Percentiles rank a stretch among this genome's conserved stretches.
Evolutionary conservation across 2,329 filamentous ascomycete species (phyloP).

Genomic region (Aspergillus pseudoviridinutans): DNA sequence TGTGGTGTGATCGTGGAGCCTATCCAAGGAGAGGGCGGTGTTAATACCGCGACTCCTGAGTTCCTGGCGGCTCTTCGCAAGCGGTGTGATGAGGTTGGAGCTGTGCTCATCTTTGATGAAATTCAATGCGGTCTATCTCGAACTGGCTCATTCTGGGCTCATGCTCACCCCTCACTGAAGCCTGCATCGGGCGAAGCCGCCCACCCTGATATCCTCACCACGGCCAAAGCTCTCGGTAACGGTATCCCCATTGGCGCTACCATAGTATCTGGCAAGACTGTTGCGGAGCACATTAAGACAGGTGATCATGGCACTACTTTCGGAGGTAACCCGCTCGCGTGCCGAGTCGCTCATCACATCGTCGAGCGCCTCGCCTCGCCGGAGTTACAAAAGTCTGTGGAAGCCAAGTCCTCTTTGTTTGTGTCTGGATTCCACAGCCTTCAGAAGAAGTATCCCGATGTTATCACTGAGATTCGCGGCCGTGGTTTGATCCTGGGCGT

Average conservation of each 20-base stretch:
- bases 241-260: constrained; percentile 92
- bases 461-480: constrained; percentile 76
- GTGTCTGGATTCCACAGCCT: constrained; percentile 55
- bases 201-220: constrained; percentile 90
- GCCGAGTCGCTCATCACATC: constrained; percentile 79
- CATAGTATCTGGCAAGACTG: constrained; percentile 57
- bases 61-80: constrained; percentile 81
- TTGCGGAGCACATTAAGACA: constrained; percentile 64
- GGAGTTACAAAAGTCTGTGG: constrained; percentile 65
- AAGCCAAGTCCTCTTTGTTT: constrained; percentile 62
- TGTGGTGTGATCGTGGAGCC: constrained; percentile 96
- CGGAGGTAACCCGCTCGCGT: constrained; percentile 85
- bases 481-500: constrained; percentile 81
- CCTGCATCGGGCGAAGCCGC: constrained; percentile 54
- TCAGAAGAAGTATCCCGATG: constrained; percentile 60
- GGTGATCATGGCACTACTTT: constrained; percentile 95
- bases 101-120: constrained; percentile 90
- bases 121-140: constrained; percentile 91
- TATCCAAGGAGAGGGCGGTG: constrained; percentile 94
- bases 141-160: constrained; percentile 88
- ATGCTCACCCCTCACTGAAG: constrained; percentile 61
- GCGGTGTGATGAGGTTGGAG: constrained; percentile 80
- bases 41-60: constrained; percentile 75
- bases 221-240: constrained; percentile 93
- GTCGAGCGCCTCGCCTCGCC: constrained; percentile 70